These are phyloP conservation scores for Magnusiomyces suaveolens DNA, from an alignment of 1,139 yeast species.

Conservation along the genomic window DNA sequence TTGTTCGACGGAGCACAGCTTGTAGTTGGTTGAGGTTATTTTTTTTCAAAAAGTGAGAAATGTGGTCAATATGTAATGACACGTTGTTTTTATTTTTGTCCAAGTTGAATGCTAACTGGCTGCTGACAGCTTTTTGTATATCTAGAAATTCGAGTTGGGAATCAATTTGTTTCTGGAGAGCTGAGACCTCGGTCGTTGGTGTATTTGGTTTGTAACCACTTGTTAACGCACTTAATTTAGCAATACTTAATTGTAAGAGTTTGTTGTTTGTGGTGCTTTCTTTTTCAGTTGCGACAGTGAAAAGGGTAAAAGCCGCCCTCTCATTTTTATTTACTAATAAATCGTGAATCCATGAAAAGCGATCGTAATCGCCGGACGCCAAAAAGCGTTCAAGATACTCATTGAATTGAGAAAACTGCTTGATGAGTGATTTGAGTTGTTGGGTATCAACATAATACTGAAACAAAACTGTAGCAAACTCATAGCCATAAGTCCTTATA, in stretches of 20 bases:
- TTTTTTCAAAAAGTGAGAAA: slow-evolving; percentile 10
- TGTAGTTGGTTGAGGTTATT: slow-evolving; percentile 14
- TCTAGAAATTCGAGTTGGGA: slow-evolving; percentile 15
- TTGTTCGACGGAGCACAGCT: slow-evolving; percentile 26
- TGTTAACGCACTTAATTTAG: slow-evolving; percentile 46
- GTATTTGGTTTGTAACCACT: slow-evolving; percentile 5
- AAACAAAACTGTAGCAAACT: slow-evolving; percentile 60
- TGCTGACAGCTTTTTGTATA: slow-evolving; percentile 11
- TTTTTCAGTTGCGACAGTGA: slow-evolving; percentile 26
- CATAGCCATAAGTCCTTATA: slow-evolving; percentile 54
- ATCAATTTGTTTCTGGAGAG: slow-evolving; percentile 12
- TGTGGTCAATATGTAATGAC: slow-evolving; percentile 1
- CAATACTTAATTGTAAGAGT: slow-evolving; percentile 56
- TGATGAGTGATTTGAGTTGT: slow-evolving; percentile 46
- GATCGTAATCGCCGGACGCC: slow-evolving; percentile 37
- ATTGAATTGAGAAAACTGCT: slow-evolving; percentile 48
- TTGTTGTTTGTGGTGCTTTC: slow-evolving; percentile 39
- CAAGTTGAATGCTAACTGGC: neutral
- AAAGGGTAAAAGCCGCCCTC: slow-evolving; percentile 43
- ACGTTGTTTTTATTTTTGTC: neutral
- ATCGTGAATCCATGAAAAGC: slow-evolving; percentile 68
- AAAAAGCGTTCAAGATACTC: slow-evolving; percentile 47
- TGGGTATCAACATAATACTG: slow-evolving; percentile 48
- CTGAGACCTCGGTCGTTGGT: slow-evolving; percentile 20
- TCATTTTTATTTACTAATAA: slow-evolving; percentile 43